Base-by-base conservation (phyloP, 805 yeast species). In the Wickerhamiella occidentalis region DNA sequence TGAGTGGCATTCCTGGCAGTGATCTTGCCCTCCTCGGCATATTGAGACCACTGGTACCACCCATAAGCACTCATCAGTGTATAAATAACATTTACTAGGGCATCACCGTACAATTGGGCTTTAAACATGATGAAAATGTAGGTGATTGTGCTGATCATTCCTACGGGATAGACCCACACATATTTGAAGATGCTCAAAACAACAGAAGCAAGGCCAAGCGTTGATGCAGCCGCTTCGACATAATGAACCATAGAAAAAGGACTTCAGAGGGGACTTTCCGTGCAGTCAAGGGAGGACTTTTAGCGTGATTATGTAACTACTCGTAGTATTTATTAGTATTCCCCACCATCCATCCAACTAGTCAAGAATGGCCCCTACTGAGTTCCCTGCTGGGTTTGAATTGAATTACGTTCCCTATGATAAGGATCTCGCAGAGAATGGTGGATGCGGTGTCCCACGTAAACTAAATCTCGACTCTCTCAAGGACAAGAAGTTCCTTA, bases 401-500 rank as follows among this genome's bases (percentile, higher is more conserved):
- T 58, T 67, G 53, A 43, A 55, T 35, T 64, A 66, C 57, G 56
- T 66, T 37, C 67, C 70, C 25, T 61, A 58, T 58, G 51, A 55
- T 43, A 55, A 60, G 48, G 69, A 65, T 53, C 29, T 40, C 25
- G 54, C 58, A 15, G 61, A 51, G 41, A 60, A 62, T 44, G 56
- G 54, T 19, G 64, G 68, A 4, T 69, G 73, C 51, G 73, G 73
- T 23, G 57, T 64, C 45, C 73, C 73, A 28, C 58, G 55, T 38
- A 56, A 60, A 33, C 60, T 61, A 36, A 61, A 63, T 55, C 56
- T 65, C 29, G 65, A 61, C 60, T 61, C 62, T 59, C 56, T 68
- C 28, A 52, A 60, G 18, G 61, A 56, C 58, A 77, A 78, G 69
- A 78, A 72, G 58, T 76, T 80, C 28, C 77, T 83, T 40, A 69